Conservation (phyloP, 306 rosid species). For the Dalbergia oliveri region DNA sequence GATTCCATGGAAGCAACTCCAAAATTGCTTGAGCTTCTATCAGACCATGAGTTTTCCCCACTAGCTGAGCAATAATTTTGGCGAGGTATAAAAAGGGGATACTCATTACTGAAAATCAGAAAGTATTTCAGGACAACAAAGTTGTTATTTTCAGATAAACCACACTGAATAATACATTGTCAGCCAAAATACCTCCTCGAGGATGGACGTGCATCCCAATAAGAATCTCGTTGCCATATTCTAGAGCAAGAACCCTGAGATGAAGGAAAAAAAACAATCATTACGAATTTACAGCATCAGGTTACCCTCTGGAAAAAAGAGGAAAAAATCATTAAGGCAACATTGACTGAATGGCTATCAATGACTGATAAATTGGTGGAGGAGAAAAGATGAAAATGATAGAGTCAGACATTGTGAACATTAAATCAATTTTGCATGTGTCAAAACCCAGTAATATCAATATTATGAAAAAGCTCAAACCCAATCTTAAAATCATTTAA, state of each 20-base stretch:
- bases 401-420: neutral
- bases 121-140: slow-evolving; percentile 46
- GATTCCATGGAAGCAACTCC: slow-evolving; percentile 97
- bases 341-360: neutral
- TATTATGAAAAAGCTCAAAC: slow-evolving; percentile 6
- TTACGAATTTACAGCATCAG: slow-evolving; percentile 10
- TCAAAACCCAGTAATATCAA: slow-evolving; percentile 23
- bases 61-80: slow-evolving; percentile 84
- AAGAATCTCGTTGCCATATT: slow-evolving; percentile 96
- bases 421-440: slow-evolving; percentile 4
- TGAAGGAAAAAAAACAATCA: neutral
- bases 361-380: neutral
- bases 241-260: slow-evolving; percentile 96
- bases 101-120: slow-evolving; percentile 78
- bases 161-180: slow-evolving; percentile 31
- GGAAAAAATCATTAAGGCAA: slow-evolving; percentile 21
- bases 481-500: slow-evolving; percentile 13
- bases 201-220: slow-evolving; percentile 89
- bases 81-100: slow-evolving; percentile 95
- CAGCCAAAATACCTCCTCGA: slow-evolving; percentile 72
- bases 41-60: slow-evolving; percentile 95
- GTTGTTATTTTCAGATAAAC: slow-evolving; percentile 29
- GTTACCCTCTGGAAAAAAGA: neutral
- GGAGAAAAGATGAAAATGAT: neutral
- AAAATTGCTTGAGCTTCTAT: slow-evolving; percentile 90